Base-by-base conservation (phyloP, 208 protist species). In the Wallacemonas collosoma region DNA sequence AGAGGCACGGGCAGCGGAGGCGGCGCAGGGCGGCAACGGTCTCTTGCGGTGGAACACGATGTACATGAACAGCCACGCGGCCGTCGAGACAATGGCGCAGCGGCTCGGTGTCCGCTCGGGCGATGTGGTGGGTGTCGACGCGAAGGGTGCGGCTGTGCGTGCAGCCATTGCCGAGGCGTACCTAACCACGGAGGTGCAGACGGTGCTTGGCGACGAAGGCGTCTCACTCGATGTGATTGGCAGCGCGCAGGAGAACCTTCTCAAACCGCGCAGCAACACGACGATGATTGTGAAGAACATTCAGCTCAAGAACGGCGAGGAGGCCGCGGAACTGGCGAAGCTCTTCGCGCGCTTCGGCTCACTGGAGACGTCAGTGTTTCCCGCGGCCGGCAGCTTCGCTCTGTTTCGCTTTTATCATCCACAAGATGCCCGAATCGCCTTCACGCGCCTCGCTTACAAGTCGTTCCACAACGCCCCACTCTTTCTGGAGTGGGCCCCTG, bases 401-500 rank as follows among this genome's bases (percentile, higher is more conserved):
- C 60, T 97, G 3, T 93, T 95, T 64, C 83, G 87, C 47, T 97
- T 80, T 60, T 65, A 76, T 8, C 88, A 94, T 61, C 73, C 82
- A 70, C 88, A 96, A 60, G 93, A 97, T 64, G 93, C 98, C 1
- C 85, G 91, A 9, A 67, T 83, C 6, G 98, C 96, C 48, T 99
- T 99, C 81, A 86, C 88, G 36, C 82, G 82, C 2, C 88, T 99
- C 2, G 97, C 98, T 3, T 99, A 99, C 79, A 91, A 91, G 63
- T 86, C 97, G 50, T 99, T 98, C 75, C 81, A 97, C 57, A 81
- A 86, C 54, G 73, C 92, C 5, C 98, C 98, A 35, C 82, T 99
- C 1, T 99, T 98, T 75, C 82, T 99, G 1, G 98, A 99, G 82
- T 99, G 98, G 98, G 98, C 98, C 4, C 98, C 98, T 7, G 83